phyloP scores from a whole-genome alignment of 208 protist species.

The Trichomonas tenax region DNA sequence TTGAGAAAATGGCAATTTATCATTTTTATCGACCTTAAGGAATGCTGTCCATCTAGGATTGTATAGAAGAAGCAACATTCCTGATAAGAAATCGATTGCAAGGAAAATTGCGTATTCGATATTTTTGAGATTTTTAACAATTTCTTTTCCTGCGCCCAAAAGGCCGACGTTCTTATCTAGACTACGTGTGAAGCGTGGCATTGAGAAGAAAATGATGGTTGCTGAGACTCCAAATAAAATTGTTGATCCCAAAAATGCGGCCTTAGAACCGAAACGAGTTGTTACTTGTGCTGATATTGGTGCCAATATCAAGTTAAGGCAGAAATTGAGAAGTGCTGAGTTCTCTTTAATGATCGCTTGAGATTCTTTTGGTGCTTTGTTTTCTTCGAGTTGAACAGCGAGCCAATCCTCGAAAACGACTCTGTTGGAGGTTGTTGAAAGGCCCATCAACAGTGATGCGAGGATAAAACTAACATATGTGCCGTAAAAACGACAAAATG shows the following conservation, averaged over 20 bases:
- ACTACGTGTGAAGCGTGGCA: not conserved
- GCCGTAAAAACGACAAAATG: not conserved
- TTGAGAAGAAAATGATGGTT: not conserved
- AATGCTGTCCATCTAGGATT: not conserved
- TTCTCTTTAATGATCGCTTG: not conserved
- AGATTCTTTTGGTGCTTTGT: not conserved
- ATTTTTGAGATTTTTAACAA: not conserved
- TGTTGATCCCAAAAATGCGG: not conserved
- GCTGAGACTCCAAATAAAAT: not conserved
- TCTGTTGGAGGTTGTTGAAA: not conserved
- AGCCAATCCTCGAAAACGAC: constrained; percentile 20
- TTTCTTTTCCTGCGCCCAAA: not conserved
- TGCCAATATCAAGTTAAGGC: not conserved
- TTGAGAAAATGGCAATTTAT: not conserved
- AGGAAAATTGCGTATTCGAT: not conserved
- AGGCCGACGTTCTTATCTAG: not conserved
- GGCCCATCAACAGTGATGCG: not conserved
- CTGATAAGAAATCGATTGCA: not conserved
- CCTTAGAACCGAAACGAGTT: not conserved
- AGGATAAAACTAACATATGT: not conserved
- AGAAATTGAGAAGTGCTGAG: not conserved
- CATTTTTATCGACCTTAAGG: not conserved
- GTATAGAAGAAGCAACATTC: not conserved
- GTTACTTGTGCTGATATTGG: not conserved
- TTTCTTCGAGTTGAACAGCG: not conserved